A percentile compares a stretch with the other conserved stretches of the same genome.
Conservation (phyloP, 805 yeast genomes). For the Hanseniaspora meyeri region DNA sequence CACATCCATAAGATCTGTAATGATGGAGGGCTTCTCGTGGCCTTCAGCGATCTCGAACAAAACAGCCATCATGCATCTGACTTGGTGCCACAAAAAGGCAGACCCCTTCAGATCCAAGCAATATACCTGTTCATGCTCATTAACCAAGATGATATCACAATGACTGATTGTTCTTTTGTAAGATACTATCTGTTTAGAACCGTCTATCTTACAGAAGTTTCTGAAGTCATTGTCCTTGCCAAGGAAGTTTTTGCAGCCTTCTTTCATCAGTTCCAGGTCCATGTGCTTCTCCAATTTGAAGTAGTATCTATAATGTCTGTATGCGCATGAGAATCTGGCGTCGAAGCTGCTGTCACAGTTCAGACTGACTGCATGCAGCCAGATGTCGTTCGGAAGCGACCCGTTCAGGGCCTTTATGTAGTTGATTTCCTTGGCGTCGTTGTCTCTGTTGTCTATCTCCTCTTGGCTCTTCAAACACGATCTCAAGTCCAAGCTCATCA, state of each 20-base stretch:
- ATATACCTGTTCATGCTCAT: conserved; percentile 34
- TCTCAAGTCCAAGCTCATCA: conserved; percentile 65
- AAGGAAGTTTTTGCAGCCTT: conserved; percentile 47
- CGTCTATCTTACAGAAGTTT: conserved; percentile 89
- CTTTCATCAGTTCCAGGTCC: conserved; percentile 53
- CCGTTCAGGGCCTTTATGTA: conserved; percentile 67
- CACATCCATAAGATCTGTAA: conserved; percentile 48
- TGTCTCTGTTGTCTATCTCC: conserved; percentile 44
- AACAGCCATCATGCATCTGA: conserved; percentile 84
- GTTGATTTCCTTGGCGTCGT: conserved; percentile 60
- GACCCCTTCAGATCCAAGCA: conserved; percentile 71
- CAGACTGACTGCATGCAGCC: conserved; percentile 69
- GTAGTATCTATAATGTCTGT: conserved; percentile 74
- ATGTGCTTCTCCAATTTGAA: conserved; percentile 41
- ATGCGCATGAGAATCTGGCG: conserved; percentile 83
- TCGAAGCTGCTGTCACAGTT: conserved; percentile 76
- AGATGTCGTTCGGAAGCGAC: conserved; percentile 65
- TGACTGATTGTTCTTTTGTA: conserved; percentile 51
- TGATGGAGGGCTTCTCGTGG: conserved; percentile 48
- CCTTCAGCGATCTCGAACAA: conserved; percentile 70
- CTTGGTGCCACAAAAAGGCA: conserved; percentile 97
- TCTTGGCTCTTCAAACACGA: conserved; percentile 46
- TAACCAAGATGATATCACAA: conserved; percentile 35
- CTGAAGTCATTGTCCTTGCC: conserved; percentile 81
- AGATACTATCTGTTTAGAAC: conserved; percentile 80